Base-by-base conservation (phyloP, 2,329 filamentous ascomycete genomes). In the Huntiella decipiens region DNA sequence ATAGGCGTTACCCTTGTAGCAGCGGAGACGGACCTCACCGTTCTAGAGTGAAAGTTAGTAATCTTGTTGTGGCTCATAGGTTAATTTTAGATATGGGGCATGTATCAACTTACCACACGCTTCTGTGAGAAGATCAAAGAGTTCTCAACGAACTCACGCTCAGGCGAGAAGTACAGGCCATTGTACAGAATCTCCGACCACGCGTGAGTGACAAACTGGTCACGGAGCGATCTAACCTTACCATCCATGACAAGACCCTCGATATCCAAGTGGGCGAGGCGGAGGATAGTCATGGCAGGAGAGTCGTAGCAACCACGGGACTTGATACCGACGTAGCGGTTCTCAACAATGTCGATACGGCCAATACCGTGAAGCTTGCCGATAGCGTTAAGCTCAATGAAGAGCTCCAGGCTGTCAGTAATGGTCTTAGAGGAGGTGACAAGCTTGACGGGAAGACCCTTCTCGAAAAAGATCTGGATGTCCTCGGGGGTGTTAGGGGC, bases 371-470 rank as follows among this genome's bases (percentile, higher is more conserved):
- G 66, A 51, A 64, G 69, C 56, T 69, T 66, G 41, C 70, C 79
- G 53, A 83, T 74, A 51, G 70, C 62, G 61, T 82, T 82, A 52
- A 73, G 66, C 17, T 68, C 65, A 46, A 72, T 63, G 64, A 83
- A 83, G 45, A 82, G 63, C 54, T 79, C 73, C 36, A 81, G 65
- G 1, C 74, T 66, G 54, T 76, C 74, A 41, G 77, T 80, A 51
- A 70, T 66, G 28, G 64, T 67, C 63, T 77, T 68, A 32, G 63
- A 66, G 39, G 66, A 63, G n/a, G 65, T 63, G 52, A 68, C 66
- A 12, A 82, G 64, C 66, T 80, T 81, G 56, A 71, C 63, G 22
- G 77, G 77, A 22, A 82, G 61, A 57, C 79, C 79, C 64, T 79
- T 73, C 54, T 75, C 66, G 57, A 83, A 83, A 59, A 68, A 63